phyloP scores from a whole-genome alignment of 106 monocot species.

The Amphibolis antarctica region DNA sequence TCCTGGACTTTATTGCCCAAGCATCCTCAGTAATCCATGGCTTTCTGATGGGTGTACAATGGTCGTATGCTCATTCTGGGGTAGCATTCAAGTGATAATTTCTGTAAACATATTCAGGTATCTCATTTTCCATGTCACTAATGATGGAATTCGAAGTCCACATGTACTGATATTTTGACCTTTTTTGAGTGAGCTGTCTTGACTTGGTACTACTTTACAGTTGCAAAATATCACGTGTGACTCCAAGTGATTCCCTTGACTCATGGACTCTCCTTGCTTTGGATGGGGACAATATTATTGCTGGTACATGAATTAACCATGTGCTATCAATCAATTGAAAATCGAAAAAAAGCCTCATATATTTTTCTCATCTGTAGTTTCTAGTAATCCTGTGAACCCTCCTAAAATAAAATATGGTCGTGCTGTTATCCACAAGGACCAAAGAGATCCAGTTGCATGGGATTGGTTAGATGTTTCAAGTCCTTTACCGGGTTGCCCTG shows the following conservation, averaged over 20 bases:
- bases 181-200: not conserved
- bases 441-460: slow-evolving; percentile 23
- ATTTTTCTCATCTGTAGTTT: slow-evolving; percentile 37
- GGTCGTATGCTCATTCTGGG: slow-evolving; percentile 67
- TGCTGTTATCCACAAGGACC: slow-evolving; percentile 12
- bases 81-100: slow-evolving; percentile 68
- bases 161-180: not conserved
- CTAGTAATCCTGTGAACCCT: slow-evolving; percentile 76
- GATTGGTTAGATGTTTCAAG: slow-evolving; percentile 56
- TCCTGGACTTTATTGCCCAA: slow-evolving; percentile 83
- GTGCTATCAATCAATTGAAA: not conserved
- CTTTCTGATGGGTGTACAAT: slow-evolving; percentile 82
- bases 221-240: slow-evolving; percentile 46
- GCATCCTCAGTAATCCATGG: slow-evolving; percentile 66
- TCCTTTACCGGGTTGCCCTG: slow-evolving; percentile 37
- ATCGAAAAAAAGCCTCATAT: not conserved
- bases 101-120: slow-evolving; percentile 70
- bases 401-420: slow-evolving; percentile 79
- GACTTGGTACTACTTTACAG: slow-evolving; percentile 19
- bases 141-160: not conserved
- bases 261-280: slow-evolving; percentile 83
- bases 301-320: slow-evolving; percentile 37
- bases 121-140: not conserved
- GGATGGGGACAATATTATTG: slow-evolving; percentile 74
- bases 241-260: slow-evolving; percentile 46